These are phyloP conservation scores for Neolentinus lepideus DNA, from an alignment of 1,284 basidiomycete genomes.

Conservation along the genomic window DNA sequence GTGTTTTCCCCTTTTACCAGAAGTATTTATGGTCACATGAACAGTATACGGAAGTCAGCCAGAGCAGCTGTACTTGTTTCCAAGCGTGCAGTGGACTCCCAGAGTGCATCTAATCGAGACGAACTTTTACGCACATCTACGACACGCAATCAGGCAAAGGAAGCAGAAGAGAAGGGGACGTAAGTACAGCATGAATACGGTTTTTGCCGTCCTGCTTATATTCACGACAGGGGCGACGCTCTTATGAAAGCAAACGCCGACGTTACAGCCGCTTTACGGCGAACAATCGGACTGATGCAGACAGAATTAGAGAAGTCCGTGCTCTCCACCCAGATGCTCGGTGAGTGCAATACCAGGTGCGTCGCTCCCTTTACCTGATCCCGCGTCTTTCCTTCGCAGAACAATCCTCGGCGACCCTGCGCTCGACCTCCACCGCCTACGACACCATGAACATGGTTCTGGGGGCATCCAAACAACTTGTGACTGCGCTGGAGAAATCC, in stretches of 20 bases:
- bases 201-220: conserved; percentile 2
- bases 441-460: conserved; percentile 72
- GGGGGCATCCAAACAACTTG: conserved; percentile 72
- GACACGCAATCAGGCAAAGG: conserved; percentile 34
- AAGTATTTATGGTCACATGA: background rate
- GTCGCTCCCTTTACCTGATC: background rate
- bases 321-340: conserved; percentile 78
- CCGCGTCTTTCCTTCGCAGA: conserved; percentile 37
- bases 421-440: conserved; percentile 72
- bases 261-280: conserved; percentile 79
- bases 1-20: background rate
- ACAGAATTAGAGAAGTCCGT: conserved; percentile 86
- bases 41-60: conserved; percentile 55
- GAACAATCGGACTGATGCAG: conserved; percentile 84
- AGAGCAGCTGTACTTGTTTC: conserved; percentile 63
- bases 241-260: conserved; percentile 85
- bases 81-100: conserved; percentile 63
- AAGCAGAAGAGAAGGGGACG: conserved; percentile 45
- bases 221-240: conserved; percentile 59
- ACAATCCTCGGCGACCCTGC: conserved; percentile 70
- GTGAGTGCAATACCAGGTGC: conserved; percentile 32
- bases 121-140: conserved; percentile 53
- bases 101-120: conserved; percentile 48
- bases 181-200: conserved; percentile 24
- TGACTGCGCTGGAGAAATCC: conserved; percentile 80